These are phyloP conservation scores for Hibiscus trionum DNA, from an alignment of 345 rosid species.

Conservation along the genomic window DNA sequence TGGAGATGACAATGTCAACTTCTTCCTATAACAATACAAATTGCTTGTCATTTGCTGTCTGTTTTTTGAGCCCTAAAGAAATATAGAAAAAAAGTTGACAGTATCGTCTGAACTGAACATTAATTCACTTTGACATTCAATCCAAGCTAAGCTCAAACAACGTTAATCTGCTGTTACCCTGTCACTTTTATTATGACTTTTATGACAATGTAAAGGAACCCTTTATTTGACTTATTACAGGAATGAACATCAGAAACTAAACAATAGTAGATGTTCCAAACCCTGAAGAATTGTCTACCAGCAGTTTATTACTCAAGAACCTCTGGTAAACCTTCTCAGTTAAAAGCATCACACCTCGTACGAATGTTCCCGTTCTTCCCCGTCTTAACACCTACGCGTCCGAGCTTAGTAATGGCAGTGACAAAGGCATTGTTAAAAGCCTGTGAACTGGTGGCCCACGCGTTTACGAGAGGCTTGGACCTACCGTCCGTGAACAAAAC, in stretches of 20 bases:
- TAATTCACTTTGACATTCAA: neutral
- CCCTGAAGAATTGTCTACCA: neutral
- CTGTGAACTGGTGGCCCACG: slow-evolving; percentile 40
- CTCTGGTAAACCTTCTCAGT: slow-evolving; percentile 12
- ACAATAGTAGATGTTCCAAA: neutral
- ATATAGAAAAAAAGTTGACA: neutral
- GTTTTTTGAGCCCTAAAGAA: neutral
- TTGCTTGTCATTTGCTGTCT: neutral
- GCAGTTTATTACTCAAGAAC: neutral
- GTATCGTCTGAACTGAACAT: neutral
- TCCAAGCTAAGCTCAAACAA: neutral
- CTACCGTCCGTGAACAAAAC: slow-evolving; percentile 50
- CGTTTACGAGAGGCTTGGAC: slow-evolving; percentile 50
- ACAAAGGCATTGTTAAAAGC: slow-evolving; percentile 49
- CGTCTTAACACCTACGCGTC: slow-evolving; percentile 65
- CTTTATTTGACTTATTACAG: neutral
- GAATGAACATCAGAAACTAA: neutral
- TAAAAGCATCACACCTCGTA: slow-evolving; percentile 41
- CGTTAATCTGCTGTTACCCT: neutral
- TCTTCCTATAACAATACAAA: neutral
- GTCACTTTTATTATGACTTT: neutral
- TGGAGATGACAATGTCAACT: neutral
- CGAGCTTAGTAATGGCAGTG: slow-evolving; percentile 62
- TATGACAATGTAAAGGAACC: neutral
- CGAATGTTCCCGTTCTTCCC: slow-evolving; percentile 56